These are phyloP conservation scores for Prasinococcaceae sp. DNA, from an alignment of 139 green algal species.

Conservation along the genomic window DNA sequence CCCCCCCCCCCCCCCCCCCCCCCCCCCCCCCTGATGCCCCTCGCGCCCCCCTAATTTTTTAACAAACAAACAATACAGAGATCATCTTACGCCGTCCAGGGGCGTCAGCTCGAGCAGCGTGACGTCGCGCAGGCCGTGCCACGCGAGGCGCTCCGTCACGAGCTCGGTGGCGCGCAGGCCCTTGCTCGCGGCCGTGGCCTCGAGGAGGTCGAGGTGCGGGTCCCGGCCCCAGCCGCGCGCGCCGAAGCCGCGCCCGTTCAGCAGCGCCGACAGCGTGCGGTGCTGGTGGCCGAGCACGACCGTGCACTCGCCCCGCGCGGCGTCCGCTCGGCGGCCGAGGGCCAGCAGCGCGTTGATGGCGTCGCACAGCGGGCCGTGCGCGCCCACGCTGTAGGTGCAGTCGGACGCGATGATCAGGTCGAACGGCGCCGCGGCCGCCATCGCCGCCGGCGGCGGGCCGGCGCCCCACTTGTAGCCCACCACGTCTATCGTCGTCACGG, in stretches of 20 bases:
- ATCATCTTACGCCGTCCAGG: too few species aligned
- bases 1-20: too few species aligned
- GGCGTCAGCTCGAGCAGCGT: too few species aligned
- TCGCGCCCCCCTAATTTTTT: too few species aligned
- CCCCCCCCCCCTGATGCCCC: too few species aligned
- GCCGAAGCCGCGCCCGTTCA: not conserved
- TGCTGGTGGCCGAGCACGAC: constrained; percentile 13
- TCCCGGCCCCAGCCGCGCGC: not conserved
- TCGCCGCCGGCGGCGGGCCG: not conserved
- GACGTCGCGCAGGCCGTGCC: constrained; percentile 2
- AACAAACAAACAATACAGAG: too few species aligned
- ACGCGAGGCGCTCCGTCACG: not conserved
- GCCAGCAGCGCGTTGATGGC: constrained; percentile 1
- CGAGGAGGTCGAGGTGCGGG: constrained; percentile 2
- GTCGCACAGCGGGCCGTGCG: constrained; percentile 7
- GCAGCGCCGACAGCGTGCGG: not conserved
- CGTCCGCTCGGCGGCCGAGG: not conserved
- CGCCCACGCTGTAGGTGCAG: constrained; percentile 6
- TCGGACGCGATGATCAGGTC: constrained; percentile 2
- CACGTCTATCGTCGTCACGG: not conserved
- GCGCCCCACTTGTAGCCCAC: not conserved
- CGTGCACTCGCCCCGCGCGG: not conserved
- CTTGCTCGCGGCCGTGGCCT: not conserved
- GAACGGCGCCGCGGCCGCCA: not conserved
- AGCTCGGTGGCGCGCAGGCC: not conserved